These are phyloP conservation scores for Hura crepitans DNA, from an alignment of 441 rosid genomes.

Conservation along the genomic window DNA sequence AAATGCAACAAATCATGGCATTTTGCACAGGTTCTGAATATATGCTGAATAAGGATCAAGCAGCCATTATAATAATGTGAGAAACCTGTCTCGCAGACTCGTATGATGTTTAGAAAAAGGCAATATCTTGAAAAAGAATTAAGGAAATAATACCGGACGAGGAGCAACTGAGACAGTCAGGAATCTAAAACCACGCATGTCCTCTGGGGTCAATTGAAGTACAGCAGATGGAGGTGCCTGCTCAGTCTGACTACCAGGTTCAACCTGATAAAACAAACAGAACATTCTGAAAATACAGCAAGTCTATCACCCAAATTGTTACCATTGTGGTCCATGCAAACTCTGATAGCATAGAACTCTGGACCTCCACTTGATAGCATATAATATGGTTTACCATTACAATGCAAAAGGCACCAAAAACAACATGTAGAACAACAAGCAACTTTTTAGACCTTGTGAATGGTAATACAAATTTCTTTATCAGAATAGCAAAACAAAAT, in stretches of 20 bases:
- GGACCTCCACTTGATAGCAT: background rate
- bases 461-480: background rate
- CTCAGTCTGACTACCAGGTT: constrained; percentile 99
- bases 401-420: constrained; percentile 8
- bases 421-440: constrained; percentile 10
- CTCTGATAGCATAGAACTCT: background rate
- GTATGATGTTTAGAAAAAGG: constrained; percentile 9
- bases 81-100: constrained; percentile 13
- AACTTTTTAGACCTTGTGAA: background rate
- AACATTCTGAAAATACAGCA: constrained; percentile 14
- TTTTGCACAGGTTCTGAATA: constrained; percentile 12
- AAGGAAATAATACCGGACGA: constrained; percentile 59
- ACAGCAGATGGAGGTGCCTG: constrained; percentile 96
- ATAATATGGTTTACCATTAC: background rate
- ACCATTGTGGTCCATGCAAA: background rate
- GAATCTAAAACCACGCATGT: constrained; percentile 80
- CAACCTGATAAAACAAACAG: constrained; percentile 52
- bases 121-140: constrained; percentile 13
- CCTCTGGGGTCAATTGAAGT: constrained; percentile 65
- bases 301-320: background rate
- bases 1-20: constrained; percentile 6
- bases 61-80: background rate
- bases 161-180: constrained; percentile 93
- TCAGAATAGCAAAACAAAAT: constrained; percentile 6
- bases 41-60: background rate